These are phyloP conservation scores for Umbilicus rupestris DNA, from an alignment of 164 flowering plant species.

Conservation along the genomic window DNA sequence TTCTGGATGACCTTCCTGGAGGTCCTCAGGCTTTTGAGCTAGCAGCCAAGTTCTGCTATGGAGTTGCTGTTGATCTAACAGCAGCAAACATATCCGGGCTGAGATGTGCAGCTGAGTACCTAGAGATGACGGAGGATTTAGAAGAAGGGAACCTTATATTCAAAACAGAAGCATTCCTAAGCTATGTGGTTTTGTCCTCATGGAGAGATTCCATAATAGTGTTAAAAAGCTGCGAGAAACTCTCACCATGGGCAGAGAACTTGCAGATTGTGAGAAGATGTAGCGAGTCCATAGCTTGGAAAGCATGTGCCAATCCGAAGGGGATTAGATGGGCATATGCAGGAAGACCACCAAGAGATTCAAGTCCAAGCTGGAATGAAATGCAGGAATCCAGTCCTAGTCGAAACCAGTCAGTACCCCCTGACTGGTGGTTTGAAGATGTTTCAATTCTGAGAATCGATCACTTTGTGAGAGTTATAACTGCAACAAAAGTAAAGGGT, in stretches of 20 bases:
- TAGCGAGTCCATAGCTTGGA: constrained; percentile 90
- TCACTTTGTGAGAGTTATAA: constrained; percentile 76
- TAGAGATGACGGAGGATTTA: constrained; percentile 90
- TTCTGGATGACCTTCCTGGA: constrained; percentile 67
- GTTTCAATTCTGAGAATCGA: constrained; percentile 70
- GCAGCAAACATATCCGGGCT: constrained; percentile 78
- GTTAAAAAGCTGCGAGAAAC: constrained; percentile 63
- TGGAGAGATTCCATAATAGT: constrained; percentile 86
- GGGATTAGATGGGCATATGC: constrained; percentile 71
- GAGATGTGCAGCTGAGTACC: constrained; percentile 80
- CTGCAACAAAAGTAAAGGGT: constrained; percentile 82
- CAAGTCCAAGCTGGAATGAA: constrained; percentile 61
- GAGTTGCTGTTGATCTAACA: constrained; percentile 67
- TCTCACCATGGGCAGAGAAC: constrained; percentile 80
- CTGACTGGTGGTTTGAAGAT: constrained; percentile 96
- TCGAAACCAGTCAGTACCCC: constrained; percentile 47
- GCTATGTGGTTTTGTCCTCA: constrained; percentile 70
- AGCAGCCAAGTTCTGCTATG: constrained; percentile 84
- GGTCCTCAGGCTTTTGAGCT: constrained; percentile 74
- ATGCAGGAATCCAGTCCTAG: constrained; percentile 56
- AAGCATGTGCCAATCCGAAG: constrained; percentile 77
- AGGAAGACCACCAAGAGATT: constrained; percentile 36
- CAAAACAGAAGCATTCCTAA: constrained; percentile 86
- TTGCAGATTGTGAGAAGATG: constrained; percentile 79
- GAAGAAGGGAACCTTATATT: constrained; percentile 90